phyloP scores from a whole-genome alignment of 1,284 basidiomycete species.

The Athelia psychrophila region DNA sequence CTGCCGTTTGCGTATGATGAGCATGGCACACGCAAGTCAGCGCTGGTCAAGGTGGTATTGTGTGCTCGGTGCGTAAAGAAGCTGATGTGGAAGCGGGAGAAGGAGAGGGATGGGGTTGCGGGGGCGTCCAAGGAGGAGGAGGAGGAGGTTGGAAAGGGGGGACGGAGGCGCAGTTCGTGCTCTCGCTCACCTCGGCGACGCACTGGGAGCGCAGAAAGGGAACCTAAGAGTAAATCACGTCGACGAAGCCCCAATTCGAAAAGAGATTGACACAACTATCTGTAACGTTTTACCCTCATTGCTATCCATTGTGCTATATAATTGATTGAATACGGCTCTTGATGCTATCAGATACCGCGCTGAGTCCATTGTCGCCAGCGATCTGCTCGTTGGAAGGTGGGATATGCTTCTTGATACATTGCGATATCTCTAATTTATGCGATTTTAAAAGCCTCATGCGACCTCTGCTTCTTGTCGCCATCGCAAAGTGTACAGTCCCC shows the following conservation, averaged over 20 bases:
- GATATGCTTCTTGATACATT: no score
- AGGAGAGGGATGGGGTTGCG: slow-evolving; percentile 49
- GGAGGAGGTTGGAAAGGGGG: neutral
- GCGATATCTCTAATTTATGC: no score
- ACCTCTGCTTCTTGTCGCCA: neutral
- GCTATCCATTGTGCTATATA: no score
- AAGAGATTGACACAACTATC: neutral
- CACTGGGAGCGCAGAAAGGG: slow-evolving; percentile 1
- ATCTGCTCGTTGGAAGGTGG: no score
- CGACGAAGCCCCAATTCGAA: slow-evolving; percentile 2
- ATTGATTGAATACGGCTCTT: no score
- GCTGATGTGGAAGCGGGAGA: slow-evolving; percentile 80
- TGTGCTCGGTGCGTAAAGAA: slow-evolving; percentile 79
- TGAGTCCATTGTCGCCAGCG: no score
- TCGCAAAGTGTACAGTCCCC: slow-evolving; percentile 14
- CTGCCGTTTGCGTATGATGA: slow-evolving; percentile 88
- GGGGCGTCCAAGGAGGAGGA: neutral
- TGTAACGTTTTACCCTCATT: no score
- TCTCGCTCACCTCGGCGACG: slow-evolving; percentile 17
- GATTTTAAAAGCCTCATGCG: no score
- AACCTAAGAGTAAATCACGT: slow-evolving; percentile 4
- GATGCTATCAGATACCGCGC: no score
- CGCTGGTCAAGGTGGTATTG: slow-evolving; percentile 86
- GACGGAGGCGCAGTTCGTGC: slow-evolving; percentile 10
- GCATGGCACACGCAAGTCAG: slow-evolving; percentile 69